phyloP scores from a whole-genome alignment of 208 protist species.

The Leishmania tarentolae region DNA sequence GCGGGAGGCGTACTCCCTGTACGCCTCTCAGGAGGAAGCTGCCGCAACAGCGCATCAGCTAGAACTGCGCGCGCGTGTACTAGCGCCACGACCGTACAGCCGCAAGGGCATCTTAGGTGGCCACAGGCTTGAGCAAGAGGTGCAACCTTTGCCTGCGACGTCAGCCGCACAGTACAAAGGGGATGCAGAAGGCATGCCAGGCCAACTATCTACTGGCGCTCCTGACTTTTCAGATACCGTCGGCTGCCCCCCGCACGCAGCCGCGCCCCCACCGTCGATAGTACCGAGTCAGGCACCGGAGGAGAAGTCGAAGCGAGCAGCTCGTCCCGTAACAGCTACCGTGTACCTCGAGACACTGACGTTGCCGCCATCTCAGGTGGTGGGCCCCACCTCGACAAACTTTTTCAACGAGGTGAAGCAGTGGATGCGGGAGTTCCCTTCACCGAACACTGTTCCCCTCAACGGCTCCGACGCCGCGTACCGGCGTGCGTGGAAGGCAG shows the following conservation, averaged over 20 bases:
- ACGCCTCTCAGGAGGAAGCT: conserved; percentile 13
- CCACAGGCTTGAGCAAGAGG: background rate
- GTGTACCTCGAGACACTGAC: conserved; percentile 6
- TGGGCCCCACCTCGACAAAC: conserved; percentile 34
- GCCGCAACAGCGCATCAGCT: conserved; percentile 20
- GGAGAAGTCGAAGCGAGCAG: background rate
- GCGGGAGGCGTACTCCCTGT: conserved; percentile 25
- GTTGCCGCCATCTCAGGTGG: conserved; percentile 22
- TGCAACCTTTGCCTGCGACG: background rate
- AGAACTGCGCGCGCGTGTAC: conserved; percentile 23
- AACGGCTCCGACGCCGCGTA: conserved; percentile 29
- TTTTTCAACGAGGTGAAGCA: conserved; percentile 51
- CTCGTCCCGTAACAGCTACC: background rate
- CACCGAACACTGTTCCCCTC: conserved; percentile 32
- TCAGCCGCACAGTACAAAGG: background rate
- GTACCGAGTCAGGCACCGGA: background rate
- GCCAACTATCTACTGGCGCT: background rate
- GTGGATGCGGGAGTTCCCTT: conserved; percentile 38
- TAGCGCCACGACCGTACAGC: conserved; percentile 12
- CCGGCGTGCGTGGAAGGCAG: conserved; percentile 46
- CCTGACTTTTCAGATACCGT: background rate
- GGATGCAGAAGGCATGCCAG: background rate
- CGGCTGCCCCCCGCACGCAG: background rate
- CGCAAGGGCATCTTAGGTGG: background rate
- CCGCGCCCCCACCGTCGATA: background rate